Percentiles rank a stretch among this genome's conserved stretches.
phyloP scores from a whole-genome alignment of 2,329 filamentous ascomycete species.

The Myotisia sp. region DNA sequence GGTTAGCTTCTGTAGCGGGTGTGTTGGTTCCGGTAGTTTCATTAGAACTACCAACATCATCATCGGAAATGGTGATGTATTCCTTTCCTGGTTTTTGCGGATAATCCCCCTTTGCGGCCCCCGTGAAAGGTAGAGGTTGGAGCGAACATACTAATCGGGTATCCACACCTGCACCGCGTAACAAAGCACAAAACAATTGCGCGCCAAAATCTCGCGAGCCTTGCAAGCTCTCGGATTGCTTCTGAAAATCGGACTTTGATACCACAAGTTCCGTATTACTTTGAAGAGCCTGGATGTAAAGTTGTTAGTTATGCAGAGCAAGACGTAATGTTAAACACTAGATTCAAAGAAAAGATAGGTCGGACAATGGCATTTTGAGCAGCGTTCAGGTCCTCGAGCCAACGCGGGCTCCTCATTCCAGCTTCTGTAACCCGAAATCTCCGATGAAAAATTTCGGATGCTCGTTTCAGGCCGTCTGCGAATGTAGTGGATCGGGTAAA shows the following conservation, averaged over 20 bases:
- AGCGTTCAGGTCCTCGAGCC: constrained; percentile 55
- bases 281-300: constrained; percentile 8
- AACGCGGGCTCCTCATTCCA: constrained; percentile 56
- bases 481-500: constrained; percentile 64
- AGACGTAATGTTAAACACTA: neutral
- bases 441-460: constrained; percentile 50
- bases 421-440: constrained; percentile 58
- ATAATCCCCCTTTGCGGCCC: constrained; percentile 29
- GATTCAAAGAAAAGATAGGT: constrained; percentile 10
- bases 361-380: constrained; percentile 39
- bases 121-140: constrained; percentile 60
- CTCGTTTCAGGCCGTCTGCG: constrained; percentile 61
- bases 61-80: constrained; percentile 26
- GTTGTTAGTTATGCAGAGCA: too few species aligned
- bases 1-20: constrained; percentile 9
- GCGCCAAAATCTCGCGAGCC: constrained; percentile 84
- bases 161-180: constrained; percentile 70
- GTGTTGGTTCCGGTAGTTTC: constrained; percentile 13
- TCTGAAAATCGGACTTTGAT: constrained; percentile 58
- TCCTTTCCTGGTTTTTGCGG: constrained; percentile 27
- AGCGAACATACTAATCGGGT: constrained; percentile 78
- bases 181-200: constrained; percentile 76
- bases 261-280: constrained; percentile 52
- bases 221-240: constrained; percentile 51
- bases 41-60: constrained; percentile 21